These are phyloP conservation scores for Curvularia sp. DNA, from an alignment of 2,329 filamentous ascomycete species.

Conservation along the genomic window DNA sequence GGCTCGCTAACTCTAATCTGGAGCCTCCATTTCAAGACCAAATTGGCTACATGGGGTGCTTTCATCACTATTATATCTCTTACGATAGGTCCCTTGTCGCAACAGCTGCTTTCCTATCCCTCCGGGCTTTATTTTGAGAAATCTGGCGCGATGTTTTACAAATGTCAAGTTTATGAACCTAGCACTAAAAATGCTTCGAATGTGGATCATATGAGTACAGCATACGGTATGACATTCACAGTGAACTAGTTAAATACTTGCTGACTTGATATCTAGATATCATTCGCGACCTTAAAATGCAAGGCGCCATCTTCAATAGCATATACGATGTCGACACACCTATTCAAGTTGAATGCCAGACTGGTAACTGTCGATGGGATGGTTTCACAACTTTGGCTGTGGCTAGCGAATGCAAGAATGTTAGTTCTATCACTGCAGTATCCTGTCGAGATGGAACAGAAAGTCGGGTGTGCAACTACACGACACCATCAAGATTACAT, in stretches of 20 bases:
- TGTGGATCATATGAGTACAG: too few relatives aligned
- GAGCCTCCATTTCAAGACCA: slow-evolving; percentile 6
- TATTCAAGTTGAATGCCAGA: slow-evolving; percentile 3
- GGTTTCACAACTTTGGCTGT: slow-evolving; percentile 6
- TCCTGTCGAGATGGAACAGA: background rate
- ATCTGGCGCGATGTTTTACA: slow-evolving; percentile 4
- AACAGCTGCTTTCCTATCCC: slow-evolving; percentile 9
- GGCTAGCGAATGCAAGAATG: slow-evolving; percentile 3
- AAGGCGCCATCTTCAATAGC: slow-evolving; percentile 6
- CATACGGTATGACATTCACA: background rate
- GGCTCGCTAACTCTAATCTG: slow-evolving; percentile 12
- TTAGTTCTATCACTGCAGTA: background rate
- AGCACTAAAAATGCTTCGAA: too few relatives aligned
- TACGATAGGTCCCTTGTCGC: slow-evolving; percentile 6
- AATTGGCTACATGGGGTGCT: slow-evolving; percentile 7
- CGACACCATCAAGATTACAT: background rate
- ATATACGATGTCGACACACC: slow-evolving; percentile 10
- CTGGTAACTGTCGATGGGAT: slow-evolving; percentile 9
- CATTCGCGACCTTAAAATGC: slow-evolving; percentile 6
- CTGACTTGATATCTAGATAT: background rate
- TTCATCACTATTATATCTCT: slow-evolving; percentile 7
- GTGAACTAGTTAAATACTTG: background rate
- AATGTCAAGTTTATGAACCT: background rate
- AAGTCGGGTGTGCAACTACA: background rate
- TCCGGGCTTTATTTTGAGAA: background rate